Conservation (phyloP, 495 filamentous ascomycete genomes). For the Aspergillus diversus region DNA sequence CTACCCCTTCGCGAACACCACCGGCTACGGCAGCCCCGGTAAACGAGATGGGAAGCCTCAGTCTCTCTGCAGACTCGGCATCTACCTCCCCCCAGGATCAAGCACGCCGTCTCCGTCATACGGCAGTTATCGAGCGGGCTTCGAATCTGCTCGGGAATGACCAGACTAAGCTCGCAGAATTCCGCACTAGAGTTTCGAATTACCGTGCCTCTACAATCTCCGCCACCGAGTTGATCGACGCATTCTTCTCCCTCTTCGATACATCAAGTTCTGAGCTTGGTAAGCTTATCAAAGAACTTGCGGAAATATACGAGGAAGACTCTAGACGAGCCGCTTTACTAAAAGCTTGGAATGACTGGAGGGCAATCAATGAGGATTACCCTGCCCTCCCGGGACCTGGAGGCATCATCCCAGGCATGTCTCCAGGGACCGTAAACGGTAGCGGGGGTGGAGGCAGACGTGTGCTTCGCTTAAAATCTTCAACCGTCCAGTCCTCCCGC, state of each 20-base stretch:
- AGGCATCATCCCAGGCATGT: slow-evolving; percentile 59
- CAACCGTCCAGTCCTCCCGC: slow-evolving; percentile 73
- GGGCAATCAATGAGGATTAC: slow-evolving; percentile 94
- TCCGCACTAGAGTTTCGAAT: slow-evolving; percentile 75
- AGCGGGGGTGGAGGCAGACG: slow-evolving; percentile 50
- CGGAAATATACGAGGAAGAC: slow-evolving; percentile 88
- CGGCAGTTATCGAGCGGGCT: slow-evolving; percentile 83
- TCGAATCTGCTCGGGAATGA: slow-evolving; percentile 77
- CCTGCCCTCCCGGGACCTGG: slow-evolving; percentile 79
- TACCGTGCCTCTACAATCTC: slow-evolving; percentile 69
- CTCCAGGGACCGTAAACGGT: slow-evolving; percentile 40
- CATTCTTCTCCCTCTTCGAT: slow-evolving; percentile 83
- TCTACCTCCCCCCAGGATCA: slow-evolving; percentile 72
- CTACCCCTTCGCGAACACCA: slow-evolving; percentile 46
- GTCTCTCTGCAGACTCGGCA: slow-evolving; percentile 32
- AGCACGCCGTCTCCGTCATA: slow-evolving; percentile 70
- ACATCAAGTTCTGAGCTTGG: slow-evolving; percentile 76
- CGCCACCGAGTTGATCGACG: slow-evolving; percentile 76
- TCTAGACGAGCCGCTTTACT: slow-evolving; percentile 70
- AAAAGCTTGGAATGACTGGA: slow-evolving; percentile 91
- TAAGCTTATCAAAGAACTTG: slow-evolving; percentile 88
- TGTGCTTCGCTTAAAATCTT: slow-evolving; percentile 74
- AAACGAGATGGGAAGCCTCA: slow-evolving; percentile 46
- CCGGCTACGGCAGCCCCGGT: slow-evolving; percentile 43
- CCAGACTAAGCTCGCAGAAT: slow-evolving; percentile 68